Evolutionary conservation across 23 red algal genomes (phyloP).

Genomic region (Gracilaria vermiculophylla): DNA sequence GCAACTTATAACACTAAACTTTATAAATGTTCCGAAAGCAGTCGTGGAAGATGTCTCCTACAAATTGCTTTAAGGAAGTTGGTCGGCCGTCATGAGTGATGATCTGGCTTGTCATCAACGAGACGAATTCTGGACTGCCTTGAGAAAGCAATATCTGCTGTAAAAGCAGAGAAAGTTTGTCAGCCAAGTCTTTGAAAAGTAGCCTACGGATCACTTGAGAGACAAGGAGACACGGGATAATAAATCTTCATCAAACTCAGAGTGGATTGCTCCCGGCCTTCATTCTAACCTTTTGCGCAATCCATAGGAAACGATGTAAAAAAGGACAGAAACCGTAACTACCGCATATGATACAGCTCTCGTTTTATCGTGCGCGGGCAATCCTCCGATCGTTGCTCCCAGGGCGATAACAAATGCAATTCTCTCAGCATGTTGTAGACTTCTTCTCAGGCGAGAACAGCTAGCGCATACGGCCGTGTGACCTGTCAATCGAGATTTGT

Average conservation of each 20-base stretch:
- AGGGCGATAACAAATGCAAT: background rate
- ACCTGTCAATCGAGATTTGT: background rate
- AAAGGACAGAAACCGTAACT: background rate
- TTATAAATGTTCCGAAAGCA: background rate
- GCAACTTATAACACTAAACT: background rate
- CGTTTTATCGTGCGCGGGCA: background rate
- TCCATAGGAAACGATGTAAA: background rate
- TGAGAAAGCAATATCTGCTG: background rate
- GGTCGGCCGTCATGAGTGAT: background rate
- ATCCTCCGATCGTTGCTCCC: background rate
- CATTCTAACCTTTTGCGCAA: conserved; percentile 6
- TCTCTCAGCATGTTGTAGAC: background rate
- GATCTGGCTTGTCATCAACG: background rate
- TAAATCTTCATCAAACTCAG: no score
- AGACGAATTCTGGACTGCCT: background rate
- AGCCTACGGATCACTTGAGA: no score
- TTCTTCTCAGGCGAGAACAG: background rate
- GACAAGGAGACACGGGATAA: no score
- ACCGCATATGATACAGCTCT: background rate
- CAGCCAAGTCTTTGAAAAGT: no score
- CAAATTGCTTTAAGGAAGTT: background rate
- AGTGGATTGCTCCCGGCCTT: background rate
- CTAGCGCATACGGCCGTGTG: background rate
- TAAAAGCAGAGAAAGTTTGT: no score
- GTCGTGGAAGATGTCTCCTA: background rate